Evolutionary conservation across 2,329 filamentous ascomycete species (phyloP).

Genomic region (Hawksworthiomyces lignivorus): DNA sequence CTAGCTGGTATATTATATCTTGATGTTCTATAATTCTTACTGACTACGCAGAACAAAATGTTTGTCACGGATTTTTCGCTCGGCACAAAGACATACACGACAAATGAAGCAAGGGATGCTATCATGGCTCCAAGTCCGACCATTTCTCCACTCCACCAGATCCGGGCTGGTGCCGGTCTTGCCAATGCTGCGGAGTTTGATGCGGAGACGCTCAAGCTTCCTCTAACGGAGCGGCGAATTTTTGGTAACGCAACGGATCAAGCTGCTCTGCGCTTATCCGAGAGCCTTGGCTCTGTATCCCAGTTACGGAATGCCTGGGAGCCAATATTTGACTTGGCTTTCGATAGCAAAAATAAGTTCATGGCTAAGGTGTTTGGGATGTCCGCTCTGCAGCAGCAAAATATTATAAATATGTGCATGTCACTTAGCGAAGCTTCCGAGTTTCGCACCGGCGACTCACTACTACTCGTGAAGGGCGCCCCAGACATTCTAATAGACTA

Average conservation of each 20-base stretch:
- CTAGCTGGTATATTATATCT: too few relatives aligned
- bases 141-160: constrained; percentile 39
- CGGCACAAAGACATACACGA: constrained; percentile 43
- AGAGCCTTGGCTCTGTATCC: constrained; percentile 51
- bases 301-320: constrained; percentile 56
- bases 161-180: constrained; percentile 54
- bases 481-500: constrained; percentile 63
- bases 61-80: constrained; percentile 61
- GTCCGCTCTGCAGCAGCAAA: too few relatives aligned
- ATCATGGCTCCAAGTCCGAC: too few relatives aligned
- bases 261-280: constrained; percentile 64
- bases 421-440: too few relatives aligned
- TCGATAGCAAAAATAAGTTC: constrained; percentile 79
- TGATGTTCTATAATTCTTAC: too few relatives aligned
- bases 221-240: constrained; percentile 54
- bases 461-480: constrained; percentile 68
- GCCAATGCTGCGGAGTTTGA: constrained; percentile 74
- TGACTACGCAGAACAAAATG: constrained; percentile 73
- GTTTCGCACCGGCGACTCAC: too few relatives aligned
- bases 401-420: too few relatives aligned
- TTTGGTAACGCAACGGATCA: constrained; percentile 72
- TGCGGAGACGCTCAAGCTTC: too few relatives aligned
- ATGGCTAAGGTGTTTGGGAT: constrained; percentile 58
- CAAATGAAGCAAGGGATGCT: constrained; percentile 43
- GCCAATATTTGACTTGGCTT: constrained; percentile 60